Evolutionary conservation across 2,329 filamentous ascomycete species (phyloP).

Genomic region (Calonectria ilicicola): DNA sequence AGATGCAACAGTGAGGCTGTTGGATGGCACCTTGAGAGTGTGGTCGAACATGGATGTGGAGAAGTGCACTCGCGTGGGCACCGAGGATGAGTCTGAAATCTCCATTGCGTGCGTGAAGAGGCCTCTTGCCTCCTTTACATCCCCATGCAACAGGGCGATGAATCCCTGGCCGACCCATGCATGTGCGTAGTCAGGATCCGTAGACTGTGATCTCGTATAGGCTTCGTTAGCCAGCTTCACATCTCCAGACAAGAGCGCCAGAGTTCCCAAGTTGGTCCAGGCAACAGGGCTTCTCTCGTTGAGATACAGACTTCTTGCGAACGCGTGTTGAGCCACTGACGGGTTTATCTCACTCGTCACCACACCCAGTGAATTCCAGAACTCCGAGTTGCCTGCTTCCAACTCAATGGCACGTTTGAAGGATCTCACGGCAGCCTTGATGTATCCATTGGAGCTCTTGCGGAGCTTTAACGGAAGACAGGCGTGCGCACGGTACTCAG

Average conservation of each 20-base stretch:
- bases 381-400: conserved; percentile 93
- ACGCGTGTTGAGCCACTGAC: conserved; percentile 90
- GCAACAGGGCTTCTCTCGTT: conserved; percentile 87
- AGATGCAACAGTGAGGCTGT: conserved; percentile 62
- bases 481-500: conserved; percentile 84
- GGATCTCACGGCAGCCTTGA: conserved; percentile 85
- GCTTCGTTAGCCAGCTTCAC: conserved; percentile 87
- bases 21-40: conserved; percentile 69
- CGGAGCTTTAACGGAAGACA: conserved; percentile 67
- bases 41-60: conserved; percentile 86
- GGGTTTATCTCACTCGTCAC: conserved; percentile 89
- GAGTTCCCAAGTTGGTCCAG: conserved; percentile 91
- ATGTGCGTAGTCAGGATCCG: conserved; percentile 91
- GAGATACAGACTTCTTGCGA: conserved; percentile 91
- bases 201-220: conserved; percentile 91
- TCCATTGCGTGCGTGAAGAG: conserved; percentile 96
- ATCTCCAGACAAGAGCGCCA: conserved; percentile 89
- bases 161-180: conserved; percentile 96
- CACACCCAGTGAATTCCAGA: conserved; percentile 96
- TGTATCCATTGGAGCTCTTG: conserved; percentile 74
- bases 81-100: conserved; percentile 82
- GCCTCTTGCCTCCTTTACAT: conserved; percentile 80
- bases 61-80: conserved; percentile 83
- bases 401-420: conserved; percentile 98
- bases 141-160: conserved; percentile 81